Percentiles rank a stretch among this genome's conserved stretches.
These are phyloP conservation scores for Coleophoma cylindrospora DNA, from an alignment of 2,329 filamentous ascomycete genomes.

Conservation along the genomic window DNA sequence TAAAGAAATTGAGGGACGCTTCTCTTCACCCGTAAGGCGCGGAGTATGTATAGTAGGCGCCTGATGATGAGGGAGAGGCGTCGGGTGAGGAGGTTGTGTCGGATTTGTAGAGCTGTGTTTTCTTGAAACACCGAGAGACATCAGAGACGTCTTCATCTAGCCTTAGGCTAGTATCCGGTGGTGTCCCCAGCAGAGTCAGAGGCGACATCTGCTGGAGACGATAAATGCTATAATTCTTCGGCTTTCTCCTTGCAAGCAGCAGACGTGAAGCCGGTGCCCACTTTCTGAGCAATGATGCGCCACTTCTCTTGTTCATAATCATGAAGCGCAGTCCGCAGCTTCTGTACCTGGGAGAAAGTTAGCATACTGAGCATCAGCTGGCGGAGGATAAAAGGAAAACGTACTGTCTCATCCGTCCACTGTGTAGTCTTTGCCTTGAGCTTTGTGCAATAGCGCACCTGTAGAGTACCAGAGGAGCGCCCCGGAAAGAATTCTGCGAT, in stretches of 20 bases:
- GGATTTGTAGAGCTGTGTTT: conserved; percentile 14
- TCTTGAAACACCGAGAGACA: conserved; percentile 10
- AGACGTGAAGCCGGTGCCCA: conserved; percentile 85
- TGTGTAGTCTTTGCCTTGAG: conserved; percentile 89
- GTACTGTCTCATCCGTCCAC: conserved; percentile 91
- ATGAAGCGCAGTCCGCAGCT: conserved; percentile 69
- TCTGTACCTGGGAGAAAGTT: conserved; percentile 55
- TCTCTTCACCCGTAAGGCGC: not conserved
- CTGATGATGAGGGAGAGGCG: conserved; percentile 5
- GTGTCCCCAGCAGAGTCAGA: conserved; percentile 29
- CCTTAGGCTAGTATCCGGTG: conserved; percentile 23
- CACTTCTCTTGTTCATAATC: conserved; percentile 91
- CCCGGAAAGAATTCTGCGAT: conserved; percentile 96
- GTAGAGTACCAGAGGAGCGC: conserved; percentile 81
- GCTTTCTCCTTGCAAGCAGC: conserved; percentile 70
- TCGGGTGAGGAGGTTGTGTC: conserved; percentile 7
- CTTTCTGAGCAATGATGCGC: conserved; percentile 86
- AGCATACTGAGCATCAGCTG: too few relatives aligned
- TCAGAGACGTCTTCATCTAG: conserved; percentile 7
- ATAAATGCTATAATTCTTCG: conserved; percentile 28
- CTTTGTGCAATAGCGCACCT: conserved; percentile 93
- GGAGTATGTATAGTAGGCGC: not conserved
- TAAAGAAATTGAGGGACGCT: not conserved
- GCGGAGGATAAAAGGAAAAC: conserved; percentile 22
- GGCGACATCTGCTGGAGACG: conserved; percentile 27